Conservation (phyloP, 1,284 basidiomycete genomes). For the Inonotus obliquus region DNA sequence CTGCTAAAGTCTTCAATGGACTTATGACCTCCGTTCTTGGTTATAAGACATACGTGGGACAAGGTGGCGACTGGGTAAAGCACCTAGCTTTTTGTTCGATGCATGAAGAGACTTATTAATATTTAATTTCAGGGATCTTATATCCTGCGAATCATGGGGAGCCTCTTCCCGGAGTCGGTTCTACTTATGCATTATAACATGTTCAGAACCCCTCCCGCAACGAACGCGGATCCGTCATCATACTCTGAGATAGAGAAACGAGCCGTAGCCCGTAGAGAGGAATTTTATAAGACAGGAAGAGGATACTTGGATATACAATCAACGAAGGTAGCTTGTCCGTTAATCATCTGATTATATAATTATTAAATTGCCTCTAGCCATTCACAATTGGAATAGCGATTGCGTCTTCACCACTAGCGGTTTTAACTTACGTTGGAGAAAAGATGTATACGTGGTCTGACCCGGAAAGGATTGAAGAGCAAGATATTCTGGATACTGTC, state of each 20-base stretch:
- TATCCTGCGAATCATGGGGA: slow-evolving; percentile 21
- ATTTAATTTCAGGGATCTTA: slow-evolving; percentile 17
- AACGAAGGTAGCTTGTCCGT: slow-evolving; percentile 16
- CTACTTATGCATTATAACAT: slow-evolving; percentile 23
- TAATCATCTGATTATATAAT: not conserved
- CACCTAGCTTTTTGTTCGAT: not conserved
- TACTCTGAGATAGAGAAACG: slow-evolving; percentile 18
- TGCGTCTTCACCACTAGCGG: slow-evolving; percentile 20
- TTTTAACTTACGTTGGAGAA: slow-evolving; percentile 24
- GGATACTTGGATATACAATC: slow-evolving; percentile 21
- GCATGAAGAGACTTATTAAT: not conserved
- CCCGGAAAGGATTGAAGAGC: slow-evolving; percentile 14
- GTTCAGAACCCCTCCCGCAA: slow-evolving; percentile 18
- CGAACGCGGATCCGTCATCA: not conserved
- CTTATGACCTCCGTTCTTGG: slow-evolving; percentile 25
- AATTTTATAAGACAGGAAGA: slow-evolving; percentile 18
- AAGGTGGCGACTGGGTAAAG: slow-evolving; percentile 26
- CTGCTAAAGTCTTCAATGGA: slow-evolving; percentile 22
- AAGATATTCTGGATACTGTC: slow-evolving; percentile 23
- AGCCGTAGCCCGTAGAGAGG: slow-evolving; percentile 12
- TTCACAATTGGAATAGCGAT: slow-evolving; percentile 24
- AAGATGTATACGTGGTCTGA: slow-evolving; percentile 25
- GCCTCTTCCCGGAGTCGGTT: slow-evolving; percentile 19
- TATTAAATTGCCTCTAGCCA: slow-evolving; percentile 14
- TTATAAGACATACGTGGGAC: slow-evolving; percentile 23